phyloP scores from a whole-genome alignment of 2,329 filamentous ascomycete species.

The Macroventuria anomochaeta region DNA sequence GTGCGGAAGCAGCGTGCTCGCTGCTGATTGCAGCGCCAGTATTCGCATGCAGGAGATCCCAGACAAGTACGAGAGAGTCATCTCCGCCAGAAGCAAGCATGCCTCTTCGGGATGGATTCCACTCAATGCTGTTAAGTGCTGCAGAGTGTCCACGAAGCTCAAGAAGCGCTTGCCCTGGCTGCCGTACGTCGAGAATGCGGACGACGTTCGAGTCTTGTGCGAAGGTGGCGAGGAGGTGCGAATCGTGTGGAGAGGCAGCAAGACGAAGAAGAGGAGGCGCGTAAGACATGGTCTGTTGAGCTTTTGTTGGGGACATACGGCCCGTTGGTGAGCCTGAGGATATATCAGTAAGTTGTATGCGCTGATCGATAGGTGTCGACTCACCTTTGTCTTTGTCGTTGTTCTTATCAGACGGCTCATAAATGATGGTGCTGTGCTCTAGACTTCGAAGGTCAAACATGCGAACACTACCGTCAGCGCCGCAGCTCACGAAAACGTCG shows the following conservation, averaged over 20 bases:
- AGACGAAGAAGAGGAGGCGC: slow-evolving; percentile 75
- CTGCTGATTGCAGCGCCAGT: slow-evolving; percentile 59
- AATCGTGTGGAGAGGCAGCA: slow-evolving; percentile 92
- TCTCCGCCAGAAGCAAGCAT: slow-evolving; percentile 91
- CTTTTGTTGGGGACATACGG: slow-evolving; percentile 73
- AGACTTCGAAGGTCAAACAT: slow-evolving; percentile 98
- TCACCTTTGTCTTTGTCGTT: slow-evolving; percentile 53
- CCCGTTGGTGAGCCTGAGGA: slow-evolving; percentile 53
- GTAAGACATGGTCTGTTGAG: slow-evolving; percentile 73
- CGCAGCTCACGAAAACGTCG: slow-evolving; percentile 98
- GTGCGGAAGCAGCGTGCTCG: slow-evolving; percentile 38
- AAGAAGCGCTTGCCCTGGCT: slow-evolving; percentile 92
- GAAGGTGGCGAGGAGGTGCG: slow-evolving; percentile 95
- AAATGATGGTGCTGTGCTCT: slow-evolving; percentile 98
- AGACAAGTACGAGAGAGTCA: slow-evolving; percentile 88
- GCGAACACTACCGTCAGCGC: slow-evolving; percentile 93
- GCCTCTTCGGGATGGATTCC: slow-evolving; percentile 86
- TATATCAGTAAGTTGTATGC: slow-evolving; percentile 7
- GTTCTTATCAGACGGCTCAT: slow-evolving; percentile 91
- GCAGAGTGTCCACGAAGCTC: slow-evolving; percentile 90
- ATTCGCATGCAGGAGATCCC: slow-evolving; percentile 82
- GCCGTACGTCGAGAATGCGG: slow-evolving; percentile 92
- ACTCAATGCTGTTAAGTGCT: slow-evolving; percentile 90
- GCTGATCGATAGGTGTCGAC: slow-evolving; percentile 7
- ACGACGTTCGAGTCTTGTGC: slow-evolving; percentile 91